Base-by-base conservation (phyloP, 805 yeast genomes). In the Nakazawaea siamensis region DNA sequence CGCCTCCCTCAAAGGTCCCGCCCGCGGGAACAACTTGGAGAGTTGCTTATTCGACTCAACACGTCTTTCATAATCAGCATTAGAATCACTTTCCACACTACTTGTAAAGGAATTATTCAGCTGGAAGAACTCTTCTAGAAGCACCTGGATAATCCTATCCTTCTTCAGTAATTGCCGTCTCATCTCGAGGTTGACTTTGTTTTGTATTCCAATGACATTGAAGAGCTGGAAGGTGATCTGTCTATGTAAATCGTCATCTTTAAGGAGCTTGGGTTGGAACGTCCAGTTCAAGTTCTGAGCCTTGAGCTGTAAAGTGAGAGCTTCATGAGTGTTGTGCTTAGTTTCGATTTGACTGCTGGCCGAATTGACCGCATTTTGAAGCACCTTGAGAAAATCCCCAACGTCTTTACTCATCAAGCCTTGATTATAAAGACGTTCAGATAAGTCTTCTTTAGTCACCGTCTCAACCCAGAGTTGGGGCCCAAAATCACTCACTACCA, bases 81-180 rank as follows among this genome's bases (percentile, higher is more conserved):
- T 20, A 11, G 14, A 27, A 3, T 23, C 33, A 4, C 23, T 29
- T 7, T 28, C 37, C 14, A 29, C 8, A 25, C 27, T 19, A 13
- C 37, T 24, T 13, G 13, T 18, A 18, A 18, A 36, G 18, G 39
- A 34, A 14, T 32, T 28, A 20, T 35, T 39, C 18, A 37, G 16
- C 20, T 40, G 41, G 13, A 40, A 27, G 11, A 29, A 31, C 21
- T 29, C 29, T 18, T 38, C 44, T 15, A 38, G 14, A 17, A 41
- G 24, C 12, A 34, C 19, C n/a, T 21, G 23, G 5, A 41, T 35
- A 15, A 41, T 33, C 12, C 40, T 34, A 27, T 41, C 44, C 24
- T 38, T 41, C n/a, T 6, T 8, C 5, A 9, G 7, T 7, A 28
- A 12, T 28, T 28, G 23, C 14, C 18, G 12, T n/a, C 12, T n/a